phyloP scores from a whole-genome alignment of 129 eudicot species.

The Heracleum sosnowskyi region DNA sequence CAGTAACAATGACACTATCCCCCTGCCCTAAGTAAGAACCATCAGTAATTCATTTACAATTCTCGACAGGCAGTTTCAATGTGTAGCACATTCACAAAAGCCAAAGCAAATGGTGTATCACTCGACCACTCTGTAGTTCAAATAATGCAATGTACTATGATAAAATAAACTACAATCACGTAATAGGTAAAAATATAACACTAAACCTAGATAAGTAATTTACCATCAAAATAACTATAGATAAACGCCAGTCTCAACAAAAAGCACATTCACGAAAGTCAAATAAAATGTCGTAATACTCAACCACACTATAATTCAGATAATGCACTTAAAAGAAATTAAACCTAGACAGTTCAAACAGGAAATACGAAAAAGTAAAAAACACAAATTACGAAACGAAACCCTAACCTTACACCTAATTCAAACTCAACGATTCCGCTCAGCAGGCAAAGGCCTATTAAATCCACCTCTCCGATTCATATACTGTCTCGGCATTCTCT shows the following conservation, averaged over 20 bases:
- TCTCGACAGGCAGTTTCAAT: background rate
- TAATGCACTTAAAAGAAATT: background rate
- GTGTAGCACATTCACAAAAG: too few relatives aligned
- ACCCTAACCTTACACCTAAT: slow-evolving; percentile 29
- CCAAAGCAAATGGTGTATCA: too few relatives aligned
- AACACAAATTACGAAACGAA: slow-evolving; percentile 2
- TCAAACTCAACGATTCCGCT: slow-evolving; percentile 50
- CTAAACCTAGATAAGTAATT: background rate
- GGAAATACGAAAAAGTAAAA: background rate
- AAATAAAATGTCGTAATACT: background rate
- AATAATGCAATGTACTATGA: background rate
- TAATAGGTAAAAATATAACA: background rate
- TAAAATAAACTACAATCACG: background rate
- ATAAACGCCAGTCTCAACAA: too few relatives aligned
- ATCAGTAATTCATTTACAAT: background rate
- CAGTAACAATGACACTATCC: background rate
- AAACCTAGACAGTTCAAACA: background rate
- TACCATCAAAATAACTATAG: background rate
- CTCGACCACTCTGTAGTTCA: background rate
- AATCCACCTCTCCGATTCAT: slow-evolving; percentile 97
- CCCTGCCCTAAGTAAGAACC: background rate
- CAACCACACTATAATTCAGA: background rate
- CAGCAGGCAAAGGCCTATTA: slow-evolving; percentile 95
- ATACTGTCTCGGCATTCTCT: slow-evolving; percentile 89
- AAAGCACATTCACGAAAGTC: background rate